Base-by-base conservation (phyloP, 164 flowering plant genomes). In the Hamamelis virginiana region DNA sequence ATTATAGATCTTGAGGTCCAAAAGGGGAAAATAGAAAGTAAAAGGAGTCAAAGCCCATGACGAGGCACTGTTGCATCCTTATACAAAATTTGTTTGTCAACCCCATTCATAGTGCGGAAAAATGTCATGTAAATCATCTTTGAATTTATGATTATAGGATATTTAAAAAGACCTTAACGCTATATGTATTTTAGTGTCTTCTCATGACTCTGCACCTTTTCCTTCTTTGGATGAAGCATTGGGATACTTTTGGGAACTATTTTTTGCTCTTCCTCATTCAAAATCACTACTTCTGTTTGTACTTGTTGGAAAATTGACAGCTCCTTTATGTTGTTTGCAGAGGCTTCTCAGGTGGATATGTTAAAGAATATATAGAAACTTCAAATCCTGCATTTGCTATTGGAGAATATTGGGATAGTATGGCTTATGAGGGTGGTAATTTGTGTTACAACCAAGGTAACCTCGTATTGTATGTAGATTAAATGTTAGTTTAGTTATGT, bases 401-500 rank as follows among this genome's bases (percentile, higher is more conserved):
- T 62, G 91, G 88, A 60, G 91, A 87, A 79, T 83, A 87, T 59
- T 87, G 91, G 91, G 91, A 87, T 67, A 81, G 85, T 66, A 75
- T 87, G 68, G 75, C 80, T 59, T 87, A 85, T 76, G 87, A 83
- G 76, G 81, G 85, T 56, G 87, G 90, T 59, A 78, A 82, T 65
- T 65, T 86, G 69, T 82, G 83, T 65, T 86, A 86, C 74, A 86
- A 86, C 66, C 90, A 86, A 84, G 89, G 89, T 85, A 75, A 53
- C 45, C 46, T 10, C 55, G 56, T 52, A 16, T 33, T 6, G 2
- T 11, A 27, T 18, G 41, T 18, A 14, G 23, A 1, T 25, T 26
- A 11, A 15, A 23, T 9, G 18, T 16, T 27, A 28, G 28, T 33
- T 4, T 26, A 28, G 4, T 27, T 28, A 1, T 26, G 0, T 43